Conservation (phyloP, 2,329 filamentous ascomycete species). For the Emmonsiellopsis sp. region DNA sequence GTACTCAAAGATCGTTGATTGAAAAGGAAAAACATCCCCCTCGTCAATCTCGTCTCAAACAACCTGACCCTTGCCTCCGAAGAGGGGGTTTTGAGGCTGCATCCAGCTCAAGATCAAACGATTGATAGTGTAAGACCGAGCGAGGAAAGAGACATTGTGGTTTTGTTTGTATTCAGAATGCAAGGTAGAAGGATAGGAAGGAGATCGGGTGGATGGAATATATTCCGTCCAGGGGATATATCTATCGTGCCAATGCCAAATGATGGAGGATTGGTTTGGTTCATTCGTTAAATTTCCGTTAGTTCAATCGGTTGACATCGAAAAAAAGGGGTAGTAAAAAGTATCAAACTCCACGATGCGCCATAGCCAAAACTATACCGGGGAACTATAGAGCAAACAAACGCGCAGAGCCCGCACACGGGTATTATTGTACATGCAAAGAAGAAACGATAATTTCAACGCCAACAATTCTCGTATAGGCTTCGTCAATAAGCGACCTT, state of each 20-base stretch:
- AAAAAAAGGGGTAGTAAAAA: not conserved
- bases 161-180: not conserved
- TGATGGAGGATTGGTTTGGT: not conserved
- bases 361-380: not conserved
- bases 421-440: slow-evolving; percentile 3
- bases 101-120: slow-evolving; percentile 34
- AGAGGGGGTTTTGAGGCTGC: slow-evolving; percentile 7
- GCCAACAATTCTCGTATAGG: not conserved
- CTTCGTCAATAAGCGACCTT: slow-evolving; percentile 44
- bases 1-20: slow-evolving; percentile 44
- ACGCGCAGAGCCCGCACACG: not conserved
- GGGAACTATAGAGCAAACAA: not conserved
- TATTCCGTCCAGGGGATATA: too few relatives aligned
- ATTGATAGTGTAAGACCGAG: slow-evolving; percentile 33
- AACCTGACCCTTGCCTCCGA: slow-evolving; percentile 9
- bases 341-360: not conserved
- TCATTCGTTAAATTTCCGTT: not conserved
- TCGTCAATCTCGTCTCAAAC: slow-evolving; percentile 39
- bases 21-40: slow-evolving; percentile 17
- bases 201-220: too few relatives aligned
- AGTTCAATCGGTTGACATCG: not conserved
- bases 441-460: slow-evolving; percentile 1
- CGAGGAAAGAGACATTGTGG: slow-evolving; percentile 40
- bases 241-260: too few relatives aligned
- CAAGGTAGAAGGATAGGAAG: not conserved